Base-by-base conservation (phyloP, 2,329 filamentous ascomycete species). In the Neofusicoccum sp. region DNA sequence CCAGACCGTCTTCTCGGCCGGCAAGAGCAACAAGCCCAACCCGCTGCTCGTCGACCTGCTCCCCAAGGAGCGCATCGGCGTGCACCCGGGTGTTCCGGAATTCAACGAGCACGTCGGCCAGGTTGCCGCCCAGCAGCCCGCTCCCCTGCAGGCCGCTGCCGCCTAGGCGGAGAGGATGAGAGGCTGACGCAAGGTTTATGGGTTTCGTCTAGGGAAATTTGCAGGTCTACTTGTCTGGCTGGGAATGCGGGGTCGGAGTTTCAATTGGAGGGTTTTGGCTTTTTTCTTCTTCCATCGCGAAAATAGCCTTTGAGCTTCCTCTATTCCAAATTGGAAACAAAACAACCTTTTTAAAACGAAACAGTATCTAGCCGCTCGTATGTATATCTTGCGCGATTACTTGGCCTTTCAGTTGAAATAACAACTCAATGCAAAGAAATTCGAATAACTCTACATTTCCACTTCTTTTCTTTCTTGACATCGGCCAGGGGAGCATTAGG, bases 61-160 rank as follows among this genome's bases (percentile, higher is more conserved):
- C 67, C 89, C 90, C 78, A 96, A 94, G 85, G 93, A 97, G 85
- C 90, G 95, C 73, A 93, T 99, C 60, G 95, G 93, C 71, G 95
- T 98, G 33, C 76, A 79, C 62, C 81, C 80, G 6, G 71, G 73
- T 52, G 64, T 75, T 56, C 74, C 66, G 7, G 68, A 78, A 48
- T 75, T 47, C 31, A 65, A 56, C 16, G 43, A 65, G 22, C 56
- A 56, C 12, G 33, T 61, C n/a, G 66, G 62, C 12, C 36, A 65
- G 56, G 56, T 64, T 11, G 41, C 45, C 16, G 50, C 43, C 3
- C 48, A 58, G 43, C 49, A 56, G 44, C 39, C 58, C 49, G 45
- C 60, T 34, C 59, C 56, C 11, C 31, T 64, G 63, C 63, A 62
- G 61, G 61, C 61, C 12, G 63, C 63, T 43, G 63, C 63, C 16